phyloP scores from a whole-genome alignment of 176 grass and related monocot species.

The Tillandsia leiboldiana region DNA sequence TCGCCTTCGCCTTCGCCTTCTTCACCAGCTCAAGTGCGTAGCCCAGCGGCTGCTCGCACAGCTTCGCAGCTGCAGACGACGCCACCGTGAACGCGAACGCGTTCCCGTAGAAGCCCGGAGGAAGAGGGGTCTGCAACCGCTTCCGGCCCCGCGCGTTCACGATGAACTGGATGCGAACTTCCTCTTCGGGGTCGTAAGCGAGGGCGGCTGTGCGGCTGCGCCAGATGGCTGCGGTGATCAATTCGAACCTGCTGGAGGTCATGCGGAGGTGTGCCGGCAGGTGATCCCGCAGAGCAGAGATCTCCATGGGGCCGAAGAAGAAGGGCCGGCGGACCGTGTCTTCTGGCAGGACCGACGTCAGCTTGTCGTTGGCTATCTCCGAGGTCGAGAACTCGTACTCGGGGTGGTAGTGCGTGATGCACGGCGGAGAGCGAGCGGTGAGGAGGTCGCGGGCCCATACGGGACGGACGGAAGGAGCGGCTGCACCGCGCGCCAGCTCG shows the following conservation, averaged over 20 bases:
- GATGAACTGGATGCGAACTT: slow-evolving; percentile 19
- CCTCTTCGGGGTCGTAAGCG: slow-evolving; percentile 6
- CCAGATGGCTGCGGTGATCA: slow-evolving; percentile 29
- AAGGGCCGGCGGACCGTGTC: slow-evolving; percentile 19
- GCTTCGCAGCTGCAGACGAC: background rate
- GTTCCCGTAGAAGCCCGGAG: slow-evolving; percentile 27
- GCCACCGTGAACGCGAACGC: slow-evolving; percentile 21
- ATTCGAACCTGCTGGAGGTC: slow-evolving; percentile 23
- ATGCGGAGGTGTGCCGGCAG: background rate
- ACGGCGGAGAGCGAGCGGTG: background rate
- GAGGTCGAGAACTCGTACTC: background rate
- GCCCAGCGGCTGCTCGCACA: background rate
- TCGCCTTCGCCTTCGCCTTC: slow-evolving; percentile 16
- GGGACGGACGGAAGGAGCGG: slow-evolving; percentile 1
- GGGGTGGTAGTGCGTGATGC: background rate
- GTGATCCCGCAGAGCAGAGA: slow-evolving; percentile 12
- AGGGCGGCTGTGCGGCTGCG: slow-evolving; percentile 22
- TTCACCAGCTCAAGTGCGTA: slow-evolving; percentile 22
- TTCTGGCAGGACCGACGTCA: background rate
- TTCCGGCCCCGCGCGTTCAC: slow-evolving; percentile 29
- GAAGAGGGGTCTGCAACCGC: slow-evolving; percentile 5
- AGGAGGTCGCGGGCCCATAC: slow-evolving; percentile 12
- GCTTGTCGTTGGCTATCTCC: background rate
- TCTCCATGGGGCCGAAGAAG: slow-evolving; percentile 35
- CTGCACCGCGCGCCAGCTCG: slow-evolving; percentile 8